phyloP scores from a whole-genome alignment of 1,139 yeast species.

The Saccharomyces hybrid region DNA sequence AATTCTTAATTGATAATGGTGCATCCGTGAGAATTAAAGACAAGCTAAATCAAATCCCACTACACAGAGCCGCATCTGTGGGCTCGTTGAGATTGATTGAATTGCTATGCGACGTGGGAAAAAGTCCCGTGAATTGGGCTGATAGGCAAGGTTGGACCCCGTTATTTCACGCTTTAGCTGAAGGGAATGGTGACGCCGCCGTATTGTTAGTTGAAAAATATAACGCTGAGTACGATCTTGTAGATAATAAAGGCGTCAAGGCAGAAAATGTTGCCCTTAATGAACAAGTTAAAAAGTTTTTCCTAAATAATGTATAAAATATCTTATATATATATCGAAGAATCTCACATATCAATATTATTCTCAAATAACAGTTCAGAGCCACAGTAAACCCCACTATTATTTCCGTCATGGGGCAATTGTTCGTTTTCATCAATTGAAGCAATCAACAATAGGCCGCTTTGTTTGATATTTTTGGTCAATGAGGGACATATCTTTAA shows the following conservation, averaged over 20 bases:
- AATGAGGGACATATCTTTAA: constrained; percentile 68
- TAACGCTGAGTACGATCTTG: constrained; percentile 57
- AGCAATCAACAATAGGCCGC: constrained; percentile 76
- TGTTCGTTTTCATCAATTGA: constrained; percentile 21
- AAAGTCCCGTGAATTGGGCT: constrained; percentile 58
- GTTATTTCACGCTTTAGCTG: constrained; percentile 84
- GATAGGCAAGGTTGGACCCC: constrained; percentile 81
- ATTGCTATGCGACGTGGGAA: constrained; percentile 35
- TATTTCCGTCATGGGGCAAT: constrained; percentile 39
- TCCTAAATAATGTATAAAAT: constrained; percentile 17
- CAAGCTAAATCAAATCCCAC: constrained; percentile 53
- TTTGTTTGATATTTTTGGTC: constrained; percentile 64
- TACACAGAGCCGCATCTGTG: constrained; percentile 78
- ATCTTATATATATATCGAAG: constrained; percentile 1
- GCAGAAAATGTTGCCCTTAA: constrained; percentile 59
- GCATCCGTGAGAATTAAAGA: constrained; percentile 65
- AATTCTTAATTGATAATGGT: constrained; percentile 44
- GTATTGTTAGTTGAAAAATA: constrained; percentile 44
- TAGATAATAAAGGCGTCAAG: constrained; percentile 46
- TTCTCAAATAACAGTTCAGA: constrained; percentile 65
- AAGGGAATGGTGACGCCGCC: constrained; percentile 80
- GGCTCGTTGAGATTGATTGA: constrained; percentile 56
- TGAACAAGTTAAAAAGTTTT: constrained; percentile 45
- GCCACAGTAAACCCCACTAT: constrained; percentile 66
- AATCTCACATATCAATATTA: constrained; percentile 50